Evolutionary conservation across 2,329 filamentous ascomycete genomes (phyloP).

Genomic region (Paracamarosporium sp.): DNA sequence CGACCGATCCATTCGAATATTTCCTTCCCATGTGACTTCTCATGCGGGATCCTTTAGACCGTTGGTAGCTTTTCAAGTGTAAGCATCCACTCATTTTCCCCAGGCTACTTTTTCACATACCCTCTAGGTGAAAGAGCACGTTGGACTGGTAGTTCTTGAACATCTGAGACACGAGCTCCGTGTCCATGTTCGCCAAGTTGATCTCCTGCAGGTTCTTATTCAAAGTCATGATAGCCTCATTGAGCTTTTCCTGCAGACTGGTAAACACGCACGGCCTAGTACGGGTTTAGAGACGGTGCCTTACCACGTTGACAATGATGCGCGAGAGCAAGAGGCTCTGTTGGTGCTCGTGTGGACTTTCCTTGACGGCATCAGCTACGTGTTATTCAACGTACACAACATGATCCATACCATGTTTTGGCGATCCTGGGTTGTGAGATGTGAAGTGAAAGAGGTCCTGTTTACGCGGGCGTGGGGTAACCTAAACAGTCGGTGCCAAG

Average conservation of each 20-base stretch:
- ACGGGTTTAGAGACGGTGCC: constrained; percentile 43
- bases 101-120: constrained; percentile 56
- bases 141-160: constrained; percentile 99
- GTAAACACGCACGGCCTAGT: neutral
- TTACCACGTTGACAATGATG: constrained; percentile 96
- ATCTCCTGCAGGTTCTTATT: constrained; percentile 96
- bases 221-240: constrained; percentile 89
- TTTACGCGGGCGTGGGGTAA: constrained; percentile 25
- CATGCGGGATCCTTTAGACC: constrained; percentile 79
- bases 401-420: constrained; percentile 33
- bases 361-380: constrained; percentile 57
- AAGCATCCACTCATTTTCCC: neutral
- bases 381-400: neutral
- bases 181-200: constrained; percentile 98
- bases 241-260: constrained; percentile 84
- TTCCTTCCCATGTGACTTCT: constrained; percentile 23
- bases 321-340: constrained; percentile 91
- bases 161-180: constrained; percentile 97
- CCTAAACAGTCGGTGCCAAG: constrained; percentile 35
- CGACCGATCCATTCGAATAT: neutral
- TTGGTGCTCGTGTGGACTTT: constrained; percentile 97
- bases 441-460: neutral
- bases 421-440: constrained; percentile 5
- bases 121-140: constrained; percentile 95
- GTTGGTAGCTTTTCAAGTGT: constrained; percentile 70